phyloP scores from a whole-genome alignment of 768 basidiomycete genomes.

The Xerocomus brunneocitrinus region DNA sequence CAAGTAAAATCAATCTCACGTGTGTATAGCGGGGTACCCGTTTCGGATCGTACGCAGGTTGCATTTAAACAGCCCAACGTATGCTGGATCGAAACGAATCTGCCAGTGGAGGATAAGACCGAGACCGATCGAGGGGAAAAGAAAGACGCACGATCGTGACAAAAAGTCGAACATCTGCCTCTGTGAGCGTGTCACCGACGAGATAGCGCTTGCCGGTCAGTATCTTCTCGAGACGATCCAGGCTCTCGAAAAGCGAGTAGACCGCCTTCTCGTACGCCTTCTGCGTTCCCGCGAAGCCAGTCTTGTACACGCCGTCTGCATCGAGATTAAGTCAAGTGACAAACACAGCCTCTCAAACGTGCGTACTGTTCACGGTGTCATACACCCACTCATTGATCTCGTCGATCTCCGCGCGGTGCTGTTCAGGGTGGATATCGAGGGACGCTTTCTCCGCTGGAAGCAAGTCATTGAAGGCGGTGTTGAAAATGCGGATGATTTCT shows the following conservation, averaged over 20 bases:
- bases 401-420: constrained; percentile 74
- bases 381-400: constrained; percentile 84
- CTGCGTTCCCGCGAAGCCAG: constrained; percentile 82
- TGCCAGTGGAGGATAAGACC: constrained; percentile 21
- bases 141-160: constrained; percentile 74
- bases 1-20: constrained; percentile 20
- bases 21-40: constrained; percentile 81
- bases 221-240: constrained; percentile 78
- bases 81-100: constrained; percentile 89
- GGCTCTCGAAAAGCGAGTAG: constrained; percentile 63
- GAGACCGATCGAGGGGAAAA: not conserved
- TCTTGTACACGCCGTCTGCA: constrained; percentile 80
- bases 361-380: constrained; percentile 74
- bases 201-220: constrained; percentile 79
- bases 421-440: constrained; percentile 78
- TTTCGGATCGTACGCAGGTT: constrained; percentile 81
- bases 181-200: constrained; percentile 75
- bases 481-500: constrained; percentile 94
- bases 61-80: constrained; percentile 92
- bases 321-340: not conserved
- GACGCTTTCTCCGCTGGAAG: constrained; percentile 60
- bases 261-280: constrained; percentile 80
- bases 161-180: constrained; percentile 81
- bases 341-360: not conserved
- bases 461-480: constrained; percentile 74